Evolutionary conservation across 441 rosid genomes (phyloP), one percentile per base, ranked within the genome.

Genomic region (Sinapis alba): DNA sequence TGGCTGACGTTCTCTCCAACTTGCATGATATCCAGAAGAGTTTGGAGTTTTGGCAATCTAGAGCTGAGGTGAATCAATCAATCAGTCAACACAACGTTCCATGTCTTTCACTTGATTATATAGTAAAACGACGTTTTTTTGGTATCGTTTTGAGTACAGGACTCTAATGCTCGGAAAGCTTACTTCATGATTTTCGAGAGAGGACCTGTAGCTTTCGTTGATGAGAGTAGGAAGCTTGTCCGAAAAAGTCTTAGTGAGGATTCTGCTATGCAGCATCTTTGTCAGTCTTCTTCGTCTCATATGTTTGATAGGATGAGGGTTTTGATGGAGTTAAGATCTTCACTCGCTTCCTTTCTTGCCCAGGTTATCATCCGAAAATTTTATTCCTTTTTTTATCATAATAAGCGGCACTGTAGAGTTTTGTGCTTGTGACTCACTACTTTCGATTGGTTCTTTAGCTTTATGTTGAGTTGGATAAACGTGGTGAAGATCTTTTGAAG

Each of bases 151-250:
- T 28, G 24, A 24, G 11, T 72, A 38, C 74, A 95, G 99, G 95
- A 85, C 43, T 88, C 97, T 28, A 62, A 84, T 85, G 84, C 89
- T 74, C 85, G 83, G 20, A 95, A 89, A 82, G 82, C 87, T 5
- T 87, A 84, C 83, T 92, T 86, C 82, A 91, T 91, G 92, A 58
- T 93, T 16, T 89, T 89, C 16, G 98, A 95, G 89, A 89, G 99
- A 84, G 99, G 99, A 32, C 98, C 98, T 0, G 70, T 71, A 57
- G 98, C 96, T 76, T 91, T 95, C 73, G 59, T 90, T 58, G 75
- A 85, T 61, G 95, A 85, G 72, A 63, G 89, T 13, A 64, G 69
- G 5, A 84, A 83, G 78, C 75, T 93, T 21, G 62, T 90, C 15
- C 83, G 58, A 10, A 84, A 83, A 69, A 77, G 77, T 57, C 21